These are phyloP conservation scores for Sicyos edulis DNA, from an alignment of 306 rosid genomes.

Conservation along the genomic window DNA sequence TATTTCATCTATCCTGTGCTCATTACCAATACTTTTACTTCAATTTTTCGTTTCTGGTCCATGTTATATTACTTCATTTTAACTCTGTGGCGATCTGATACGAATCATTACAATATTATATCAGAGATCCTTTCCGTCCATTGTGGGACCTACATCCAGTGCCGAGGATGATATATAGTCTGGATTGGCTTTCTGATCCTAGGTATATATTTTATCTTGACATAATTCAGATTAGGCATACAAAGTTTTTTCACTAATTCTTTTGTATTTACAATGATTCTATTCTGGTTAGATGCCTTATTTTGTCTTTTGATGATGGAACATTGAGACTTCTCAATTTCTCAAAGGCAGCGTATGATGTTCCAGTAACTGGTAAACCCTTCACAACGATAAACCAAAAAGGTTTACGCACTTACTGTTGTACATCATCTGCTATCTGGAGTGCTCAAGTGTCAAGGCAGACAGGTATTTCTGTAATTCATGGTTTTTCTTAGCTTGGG, in stretches of 20 bases:
- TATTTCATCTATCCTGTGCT: not conserved
- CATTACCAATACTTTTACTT: not conserved
- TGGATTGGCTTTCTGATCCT: conserved; percentile 79
- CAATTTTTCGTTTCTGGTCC: not conserved
- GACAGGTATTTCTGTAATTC: conserved; percentile 49
- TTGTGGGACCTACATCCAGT: conserved; percentile 62
- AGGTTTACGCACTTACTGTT: conserved; percentile 46
- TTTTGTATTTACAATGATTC: conserved; percentile 6
- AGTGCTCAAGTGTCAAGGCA: conserved; percentile 66
- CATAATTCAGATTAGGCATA: conserved; percentile 1
- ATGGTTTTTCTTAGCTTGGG: not conserved
- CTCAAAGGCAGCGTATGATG: conserved; percentile 63
- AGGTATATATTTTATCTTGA: conserved; percentile 41
- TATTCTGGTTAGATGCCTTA: conserved; percentile 49
- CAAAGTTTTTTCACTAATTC: not conserved
- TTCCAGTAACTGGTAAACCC: conserved; percentile 63
- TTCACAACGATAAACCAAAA: conserved; percentile 55
- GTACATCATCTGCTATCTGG: conserved; percentile 74
- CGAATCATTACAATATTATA: conserved; percentile 6
- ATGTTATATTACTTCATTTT: conserved; percentile 5
- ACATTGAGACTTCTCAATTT: conserved; percentile 72
- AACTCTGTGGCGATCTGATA: not conserved
- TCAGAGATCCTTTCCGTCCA: conserved; percentile 72
- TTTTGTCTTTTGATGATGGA: conserved; percentile 88
- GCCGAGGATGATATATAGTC: conserved; percentile 64